Evolutionary conservation across 257 asterid genomes (phyloP).

Genomic region (Penstemon davidsonii): DNA sequence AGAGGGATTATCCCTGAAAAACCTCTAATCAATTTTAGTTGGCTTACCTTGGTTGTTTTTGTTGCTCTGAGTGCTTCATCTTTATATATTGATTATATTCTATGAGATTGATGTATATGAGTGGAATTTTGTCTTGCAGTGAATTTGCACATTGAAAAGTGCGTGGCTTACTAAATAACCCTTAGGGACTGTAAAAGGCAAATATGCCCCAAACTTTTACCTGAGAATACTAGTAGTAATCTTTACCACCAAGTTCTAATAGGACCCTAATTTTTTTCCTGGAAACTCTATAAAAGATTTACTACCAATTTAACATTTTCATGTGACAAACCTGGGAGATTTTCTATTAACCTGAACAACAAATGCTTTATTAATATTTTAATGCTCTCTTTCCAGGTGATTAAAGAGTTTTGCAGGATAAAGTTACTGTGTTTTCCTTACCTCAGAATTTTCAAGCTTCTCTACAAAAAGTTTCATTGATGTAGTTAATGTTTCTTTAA

Average conservation of each 20-base stretch:
- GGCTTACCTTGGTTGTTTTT: constrained; percentile 11
- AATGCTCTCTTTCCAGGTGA: background rate
- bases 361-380: background rate
- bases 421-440: background rate
- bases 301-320: background rate
- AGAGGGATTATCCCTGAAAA: background rate
- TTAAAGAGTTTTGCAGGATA: background rate
- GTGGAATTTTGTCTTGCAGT: background rate
- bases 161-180: background rate
- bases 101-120: constrained; percentile 12
- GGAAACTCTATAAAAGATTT: background rate
- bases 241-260: too few relatives aligned
- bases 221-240: too few relatives aligned
- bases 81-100: background rate
- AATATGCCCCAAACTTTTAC: background rate
- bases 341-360: background rate
- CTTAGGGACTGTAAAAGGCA: background rate
- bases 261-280: background rate
- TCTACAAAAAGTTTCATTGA: background rate
- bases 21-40: constrained; percentile 9
- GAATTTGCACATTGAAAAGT: background rate
- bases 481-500: constrained; percentile 7
- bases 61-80: constrained; percentile 13
- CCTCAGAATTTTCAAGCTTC: background rate
- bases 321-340: background rate